Percentiles rank a stretch among this genome's conserved stretches.
phyloP scores from a whole-genome alignment of 108 stramenopile genomes.

The Cylindrotheca closterium region DNA sequence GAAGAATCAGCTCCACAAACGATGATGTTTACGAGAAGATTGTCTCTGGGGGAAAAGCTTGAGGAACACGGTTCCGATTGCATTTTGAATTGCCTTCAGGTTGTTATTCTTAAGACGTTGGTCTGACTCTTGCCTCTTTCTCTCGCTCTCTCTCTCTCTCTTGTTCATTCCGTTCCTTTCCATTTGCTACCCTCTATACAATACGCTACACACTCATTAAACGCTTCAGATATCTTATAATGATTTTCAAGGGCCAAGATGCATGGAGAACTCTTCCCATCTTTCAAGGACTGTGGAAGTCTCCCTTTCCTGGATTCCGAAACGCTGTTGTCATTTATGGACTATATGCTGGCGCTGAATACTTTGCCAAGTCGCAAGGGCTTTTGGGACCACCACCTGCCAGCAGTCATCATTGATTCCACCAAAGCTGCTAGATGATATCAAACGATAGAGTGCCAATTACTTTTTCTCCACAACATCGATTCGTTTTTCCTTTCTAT shows the following conservation, averaged over 20 bases:
- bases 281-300: conserved; percentile 75
- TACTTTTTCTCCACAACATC: background rate
- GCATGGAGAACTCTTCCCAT: conserved; percentile 82
- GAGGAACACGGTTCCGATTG: too few relatives aligned
- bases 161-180: too few relatives aligned
- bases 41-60: too few relatives aligned
- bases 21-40: too few relatives aligned
- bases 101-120: too few relatives aligned
- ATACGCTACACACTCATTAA: too few relatives aligned
- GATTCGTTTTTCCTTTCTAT: background rate
- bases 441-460: background rate
- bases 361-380: conserved; percentile 41
- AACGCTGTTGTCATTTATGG: conserved; percentile 79
- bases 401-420: conserved; percentile 14
- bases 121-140: too few relatives aligned
- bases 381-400: background rate
- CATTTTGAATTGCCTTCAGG: too few relatives aligned
- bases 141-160: too few relatives aligned
- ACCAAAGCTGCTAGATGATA: background rate
- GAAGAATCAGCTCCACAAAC: too few relatives aligned
- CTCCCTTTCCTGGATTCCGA: conserved; percentile 83
- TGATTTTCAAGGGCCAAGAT: conserved; percentile 89
- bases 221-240: conserved; percentile 34
- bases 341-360: conserved; percentile 64
- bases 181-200: too few relatives aligned